Conservation (phyloP, 2,329 filamentous ascomycete species). For the Calycina marina region DNA sequence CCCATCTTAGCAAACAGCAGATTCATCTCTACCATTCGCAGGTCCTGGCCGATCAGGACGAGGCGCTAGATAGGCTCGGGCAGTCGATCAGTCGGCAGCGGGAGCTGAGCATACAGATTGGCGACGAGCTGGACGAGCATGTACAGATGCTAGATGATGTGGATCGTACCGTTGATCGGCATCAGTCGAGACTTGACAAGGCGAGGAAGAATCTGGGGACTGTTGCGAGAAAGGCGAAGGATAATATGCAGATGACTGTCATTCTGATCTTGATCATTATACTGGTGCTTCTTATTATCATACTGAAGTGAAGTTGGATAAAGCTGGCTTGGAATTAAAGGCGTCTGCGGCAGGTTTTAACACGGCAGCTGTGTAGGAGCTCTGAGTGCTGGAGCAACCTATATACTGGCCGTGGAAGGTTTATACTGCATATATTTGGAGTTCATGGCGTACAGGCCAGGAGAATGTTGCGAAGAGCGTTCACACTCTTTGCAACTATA, state of each 20-base stretch:
- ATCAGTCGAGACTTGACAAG: slow-evolving; percentile 60
- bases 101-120: slow-evolving; percentile 89
- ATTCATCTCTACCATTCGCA: slow-evolving; percentile 73
- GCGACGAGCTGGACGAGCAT: slow-evolving; percentile 86
- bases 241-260: slow-evolving; percentile 70
- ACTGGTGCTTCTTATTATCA: slow-evolving; percentile 50
- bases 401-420: too few species aligned
- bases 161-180: slow-evolving; percentile 68
- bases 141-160: slow-evolving; percentile 81
- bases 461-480: too few species aligned
- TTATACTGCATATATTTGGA: too few species aligned
- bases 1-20: slow-evolving; percentile 61
- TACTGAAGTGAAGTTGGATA: slow-evolving; percentile 37
- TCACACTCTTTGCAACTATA: too few species aligned
- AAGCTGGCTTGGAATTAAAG: too few species aligned
- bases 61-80: slow-evolving; percentile 80
- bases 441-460: too few species aligned
- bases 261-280: slow-evolving; percentile 56
- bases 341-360: not conserved
- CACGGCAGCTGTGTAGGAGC: not conserved
- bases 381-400: not conserved
- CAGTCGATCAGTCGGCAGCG: slow-evolving; percentile 76
- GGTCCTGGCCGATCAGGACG: slow-evolving; percentile 79
- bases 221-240: slow-evolving; percentile 59
- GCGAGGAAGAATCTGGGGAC: slow-evolving; percentile 58